A percentile compares a stretch with the other conserved stretches of the same genome.
phyloP scores from a whole-genome alignment of 2,329 filamentous ascomycete species.

The Claviceps sp. region DNA sequence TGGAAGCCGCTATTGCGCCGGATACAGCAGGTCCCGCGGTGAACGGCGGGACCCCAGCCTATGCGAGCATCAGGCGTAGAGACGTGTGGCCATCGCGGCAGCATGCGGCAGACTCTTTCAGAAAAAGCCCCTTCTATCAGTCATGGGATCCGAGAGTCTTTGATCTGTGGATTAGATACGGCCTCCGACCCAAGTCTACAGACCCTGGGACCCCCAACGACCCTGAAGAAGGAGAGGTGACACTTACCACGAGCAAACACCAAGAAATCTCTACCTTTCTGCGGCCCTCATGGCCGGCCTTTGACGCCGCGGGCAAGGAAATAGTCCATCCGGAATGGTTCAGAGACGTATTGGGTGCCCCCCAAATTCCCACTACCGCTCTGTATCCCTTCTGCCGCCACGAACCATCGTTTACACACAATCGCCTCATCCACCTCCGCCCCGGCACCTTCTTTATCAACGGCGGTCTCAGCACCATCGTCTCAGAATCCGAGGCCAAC shows the following conservation, averaged over 20 bases:
- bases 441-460: constrained; percentile 59
- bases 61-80: constrained; percentile 55
- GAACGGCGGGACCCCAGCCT: constrained; percentile 28
- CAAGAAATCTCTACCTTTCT: constrained; percentile 67
- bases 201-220: constrained; percentile 8
- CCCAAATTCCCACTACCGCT: constrained; percentile 20
- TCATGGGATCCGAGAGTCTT: constrained; percentile 73
- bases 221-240: constrained; percentile 36
- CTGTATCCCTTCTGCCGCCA: constrained; percentile 51
- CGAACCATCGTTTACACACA: constrained; percentile 44
- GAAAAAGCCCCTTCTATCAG: constrained; percentile 56
- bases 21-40: constrained; percentile 25
- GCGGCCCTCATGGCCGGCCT: constrained; percentile 41
- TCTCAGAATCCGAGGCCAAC: constrained; percentile 32
- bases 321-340: constrained; percentile 27
- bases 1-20: constrained; percentile 68
- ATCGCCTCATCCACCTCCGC: constrained; percentile 44
- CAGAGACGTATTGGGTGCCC: constrained; percentile 30
- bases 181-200: constrained; percentile 49
- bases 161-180: constrained; percentile 46
- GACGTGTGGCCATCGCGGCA: constrained; percentile 70
- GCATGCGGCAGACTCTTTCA: constrained; percentile 54
- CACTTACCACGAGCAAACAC: constrained; percentile 69
- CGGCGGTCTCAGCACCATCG: constrained; percentile 46
- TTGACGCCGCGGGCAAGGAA: constrained; percentile 21